phyloP scores from a whole-genome alignment of 371 early-diverging fungal species.

The Apophysomyces trapeziformis region DNA sequence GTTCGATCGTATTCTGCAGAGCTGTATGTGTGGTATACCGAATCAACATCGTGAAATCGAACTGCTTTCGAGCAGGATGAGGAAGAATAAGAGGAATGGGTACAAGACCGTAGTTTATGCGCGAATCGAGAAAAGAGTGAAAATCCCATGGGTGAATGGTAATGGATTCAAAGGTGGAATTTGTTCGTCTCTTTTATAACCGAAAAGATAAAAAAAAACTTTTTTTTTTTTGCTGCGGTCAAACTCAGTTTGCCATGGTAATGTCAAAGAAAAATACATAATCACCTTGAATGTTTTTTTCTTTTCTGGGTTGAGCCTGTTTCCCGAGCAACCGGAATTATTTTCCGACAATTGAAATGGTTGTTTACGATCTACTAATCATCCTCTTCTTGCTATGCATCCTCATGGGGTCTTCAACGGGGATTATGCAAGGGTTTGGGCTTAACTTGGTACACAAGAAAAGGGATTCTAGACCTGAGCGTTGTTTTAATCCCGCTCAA shows the following conservation, averaged over 20 bases:
- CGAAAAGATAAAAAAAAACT: not conserved
- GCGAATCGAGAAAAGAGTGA: conserved; percentile 8
- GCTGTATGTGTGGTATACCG: conserved; percentile 1
- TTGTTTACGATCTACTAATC: not conserved
- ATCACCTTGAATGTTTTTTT: not conserved
- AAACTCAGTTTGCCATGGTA: not conserved
- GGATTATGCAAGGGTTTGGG: not conserved
- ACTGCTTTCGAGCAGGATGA: not conserved
- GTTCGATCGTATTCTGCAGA: conserved; percentile 6
- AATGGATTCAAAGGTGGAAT: not conserved
- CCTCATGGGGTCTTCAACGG: not conserved
- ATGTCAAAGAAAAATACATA: not conserved
- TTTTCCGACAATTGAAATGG: not conserved
- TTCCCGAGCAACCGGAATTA: conserved; percentile 1
- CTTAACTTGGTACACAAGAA: not conserved
- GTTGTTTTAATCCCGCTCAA: not conserved
- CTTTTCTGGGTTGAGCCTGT: not conserved
- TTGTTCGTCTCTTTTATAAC: conserved; percentile 1
- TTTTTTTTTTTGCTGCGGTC: conserved; percentile 11
- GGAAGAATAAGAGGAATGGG: not conserved
- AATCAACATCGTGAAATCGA: not conserved
- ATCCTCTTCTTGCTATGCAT: not conserved
- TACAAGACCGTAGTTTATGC: not conserved
- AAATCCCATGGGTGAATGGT: not conserved
- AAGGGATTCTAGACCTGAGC: conserved; percentile 1